Conservation (phyloP, 2,329 filamentous ascomycete species). For the Orbilia javanica region DNA sequence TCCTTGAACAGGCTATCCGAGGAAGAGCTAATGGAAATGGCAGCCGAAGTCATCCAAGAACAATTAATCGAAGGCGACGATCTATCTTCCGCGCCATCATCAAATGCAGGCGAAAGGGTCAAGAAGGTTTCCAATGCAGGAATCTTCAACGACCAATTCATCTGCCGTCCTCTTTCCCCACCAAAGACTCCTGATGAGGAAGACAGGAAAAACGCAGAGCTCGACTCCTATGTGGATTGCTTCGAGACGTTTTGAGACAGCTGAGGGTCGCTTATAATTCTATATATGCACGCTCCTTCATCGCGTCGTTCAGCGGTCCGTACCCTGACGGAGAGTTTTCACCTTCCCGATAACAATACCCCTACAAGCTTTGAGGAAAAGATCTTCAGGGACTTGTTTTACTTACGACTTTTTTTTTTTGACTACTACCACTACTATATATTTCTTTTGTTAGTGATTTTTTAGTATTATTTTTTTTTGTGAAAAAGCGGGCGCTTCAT, state of each 20-base stretch:
- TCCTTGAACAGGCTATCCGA: constrained; percentile 26
- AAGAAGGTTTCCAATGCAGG: constrained; percentile 1
- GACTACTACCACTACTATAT: neutral
- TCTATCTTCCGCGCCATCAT: neutral
- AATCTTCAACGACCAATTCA: constrained; percentile 27
- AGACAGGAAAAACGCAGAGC: constrained; percentile 32
- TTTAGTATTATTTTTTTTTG: neutral
- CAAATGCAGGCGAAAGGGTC: constrained; percentile 16
- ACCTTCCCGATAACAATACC: constrained; percentile 8
- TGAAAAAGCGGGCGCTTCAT: constrained; percentile 29
- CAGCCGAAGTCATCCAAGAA: constrained; percentile 47
- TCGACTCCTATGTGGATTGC: constrained; percentile 25
- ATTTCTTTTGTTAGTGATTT: constrained; percentile 50
- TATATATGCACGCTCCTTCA: neutral
- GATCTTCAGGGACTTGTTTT: constrained; percentile 13
- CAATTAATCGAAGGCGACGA: constrained; percentile 48
- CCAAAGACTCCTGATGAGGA: constrained; percentile 52
- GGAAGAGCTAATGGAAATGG: constrained; percentile 45
- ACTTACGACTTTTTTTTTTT: constrained; percentile 12
- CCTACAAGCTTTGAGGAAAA: neutral
- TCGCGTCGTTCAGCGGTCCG: constrained; percentile 7
- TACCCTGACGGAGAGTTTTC: neutral
- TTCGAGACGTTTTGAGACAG: constrained; percentile 41
- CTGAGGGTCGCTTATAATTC: neutral
- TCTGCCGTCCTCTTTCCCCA: constrained; percentile 40